phyloP scores from a whole-genome alignment of 148 eudicot genomes.

The Salicornia ramosissima region DNA sequence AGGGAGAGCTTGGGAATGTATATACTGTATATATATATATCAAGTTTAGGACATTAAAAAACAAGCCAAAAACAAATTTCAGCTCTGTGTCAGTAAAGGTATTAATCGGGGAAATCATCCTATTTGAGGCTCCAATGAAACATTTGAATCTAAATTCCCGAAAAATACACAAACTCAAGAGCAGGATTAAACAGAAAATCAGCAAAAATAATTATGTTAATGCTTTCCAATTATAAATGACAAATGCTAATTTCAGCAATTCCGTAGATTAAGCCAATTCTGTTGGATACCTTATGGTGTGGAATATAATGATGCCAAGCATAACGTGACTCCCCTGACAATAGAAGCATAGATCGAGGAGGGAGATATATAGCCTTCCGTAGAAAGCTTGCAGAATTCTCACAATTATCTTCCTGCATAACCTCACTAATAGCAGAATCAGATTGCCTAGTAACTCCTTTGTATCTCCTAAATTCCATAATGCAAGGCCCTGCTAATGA shows the following conservation, averaged over 20 bases:
- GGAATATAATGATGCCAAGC: constrained; percentile 99
- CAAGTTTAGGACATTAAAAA: no score
- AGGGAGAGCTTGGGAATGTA: no score
- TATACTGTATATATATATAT: no score
- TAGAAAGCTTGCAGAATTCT: constrained; percentile 34
- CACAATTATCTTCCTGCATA: constrained; percentile 35
- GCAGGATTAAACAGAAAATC: no score
- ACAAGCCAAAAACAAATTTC: not conserved
- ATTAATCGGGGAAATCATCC: not conserved
- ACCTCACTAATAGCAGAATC: constrained; percentile 29
- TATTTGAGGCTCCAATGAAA: not conserved
- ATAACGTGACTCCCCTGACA: constrained; percentile 93
- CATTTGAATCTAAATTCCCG: not conserved
- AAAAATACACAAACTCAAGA: no score
- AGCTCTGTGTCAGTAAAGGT: not conserved
- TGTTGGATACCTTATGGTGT: constrained; percentile 75
- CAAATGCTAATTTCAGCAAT: not conserved
- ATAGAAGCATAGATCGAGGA: constrained; percentile 72
- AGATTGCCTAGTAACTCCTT: constrained; percentile 40
- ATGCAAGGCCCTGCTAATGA: constrained; percentile 96
- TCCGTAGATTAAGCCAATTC: not conserved
- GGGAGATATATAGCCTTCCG: constrained; percentile 83
- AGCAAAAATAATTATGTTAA: not conserved
- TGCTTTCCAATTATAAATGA: not conserved
- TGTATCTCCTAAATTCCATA: constrained; percentile 86